These are phyloP conservation scores for Lichtheimia ornata DNA, from an alignment of 371 early-diverging fungal species.

Conservation along the genomic window DNA sequence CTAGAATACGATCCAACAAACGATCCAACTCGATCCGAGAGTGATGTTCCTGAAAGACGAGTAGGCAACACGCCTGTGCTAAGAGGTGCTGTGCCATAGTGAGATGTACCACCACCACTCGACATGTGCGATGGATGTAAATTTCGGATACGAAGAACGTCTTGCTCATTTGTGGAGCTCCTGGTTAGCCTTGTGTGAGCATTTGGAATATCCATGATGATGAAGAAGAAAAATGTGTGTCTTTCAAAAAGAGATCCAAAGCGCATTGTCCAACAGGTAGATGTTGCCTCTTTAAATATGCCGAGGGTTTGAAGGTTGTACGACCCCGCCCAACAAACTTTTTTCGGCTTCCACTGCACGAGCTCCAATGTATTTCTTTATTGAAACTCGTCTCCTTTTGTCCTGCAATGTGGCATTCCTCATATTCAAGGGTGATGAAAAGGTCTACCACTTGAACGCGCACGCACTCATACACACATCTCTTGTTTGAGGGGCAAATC, in stretches of 20 bases:
- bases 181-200: neutral
- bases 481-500: too few relatives aligned
- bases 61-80: slow-evolving; percentile 1
- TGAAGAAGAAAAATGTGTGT: neutral
- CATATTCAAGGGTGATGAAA: too few relatives aligned
- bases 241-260: neutral
- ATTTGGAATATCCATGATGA: slow-evolving; percentile 25
- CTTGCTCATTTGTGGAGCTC: slow-evolving; percentile 10
- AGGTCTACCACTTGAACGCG: too few relatives aligned
- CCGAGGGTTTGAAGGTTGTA: neutral
- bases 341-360: too few relatives aligned
- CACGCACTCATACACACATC: too few relatives aligned
- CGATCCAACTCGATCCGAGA: slow-evolving; percentile 29
- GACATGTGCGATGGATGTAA: slow-evolving; percentile 40
- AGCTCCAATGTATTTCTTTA: too few relatives aligned
- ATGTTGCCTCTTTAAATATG: neutral
- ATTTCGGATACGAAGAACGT: slow-evolving; percentile 32
- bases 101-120: slow-evolving; percentile 14
- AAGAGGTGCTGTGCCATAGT: slow-evolving; percentile 8
- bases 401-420: too few relatives aligned
- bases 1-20: slow-evolving; percentile 56
- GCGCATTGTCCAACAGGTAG: too few relatives aligned
- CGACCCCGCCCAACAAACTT: neutral
- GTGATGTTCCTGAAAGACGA: slow-evolving; percentile 12
- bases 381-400: too few relatives aligned